phyloP scores from a whole-genome alignment of 176 grass and related monocot genomes.

The Lolium perenne region DNA sequence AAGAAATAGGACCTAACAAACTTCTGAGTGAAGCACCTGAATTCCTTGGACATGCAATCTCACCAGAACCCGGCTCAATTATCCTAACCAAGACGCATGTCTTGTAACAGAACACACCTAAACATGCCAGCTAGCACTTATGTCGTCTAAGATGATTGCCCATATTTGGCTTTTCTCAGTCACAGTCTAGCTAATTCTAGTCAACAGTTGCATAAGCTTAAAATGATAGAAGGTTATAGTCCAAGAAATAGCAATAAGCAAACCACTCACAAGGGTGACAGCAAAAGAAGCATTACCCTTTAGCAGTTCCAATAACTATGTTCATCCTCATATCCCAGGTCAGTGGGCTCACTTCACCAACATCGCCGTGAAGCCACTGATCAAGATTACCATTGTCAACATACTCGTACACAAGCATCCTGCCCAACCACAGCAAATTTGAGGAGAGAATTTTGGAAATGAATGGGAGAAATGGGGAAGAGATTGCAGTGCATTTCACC shows the following conservation, averaged over 20 bases:
- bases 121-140: constrained; percentile 37
- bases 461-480: not conserved
- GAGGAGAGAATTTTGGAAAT: not conserved
- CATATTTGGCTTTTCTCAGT: constrained; percentile 2
- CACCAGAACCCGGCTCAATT: constrained; percentile 46
- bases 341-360: constrained; percentile 75
- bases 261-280: not conserved
- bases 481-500: constrained; percentile 47
- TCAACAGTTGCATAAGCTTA: not conserved
- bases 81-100: constrained; percentile 45
- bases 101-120: constrained; percentile 40
- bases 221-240: not conserved
- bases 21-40: constrained; percentile 31
- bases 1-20: constrained; percentile 50
- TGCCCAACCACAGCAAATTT: constrained; percentile 28
- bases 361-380: constrained; percentile 92
- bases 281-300: constrained; percentile 68
- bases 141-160: not conserved
- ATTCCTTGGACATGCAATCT: constrained; percentile 37
- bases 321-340: constrained; percentile 95
- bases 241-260: not conserved
- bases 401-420: constrained; percentile 98
- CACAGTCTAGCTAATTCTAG: not conserved
- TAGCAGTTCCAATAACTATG: constrained; percentile 94
- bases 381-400: constrained; percentile 96